Conservation (phyloP, 495 filamentous ascomycete genomes). For the Aspergillus panamensis region DNA sequence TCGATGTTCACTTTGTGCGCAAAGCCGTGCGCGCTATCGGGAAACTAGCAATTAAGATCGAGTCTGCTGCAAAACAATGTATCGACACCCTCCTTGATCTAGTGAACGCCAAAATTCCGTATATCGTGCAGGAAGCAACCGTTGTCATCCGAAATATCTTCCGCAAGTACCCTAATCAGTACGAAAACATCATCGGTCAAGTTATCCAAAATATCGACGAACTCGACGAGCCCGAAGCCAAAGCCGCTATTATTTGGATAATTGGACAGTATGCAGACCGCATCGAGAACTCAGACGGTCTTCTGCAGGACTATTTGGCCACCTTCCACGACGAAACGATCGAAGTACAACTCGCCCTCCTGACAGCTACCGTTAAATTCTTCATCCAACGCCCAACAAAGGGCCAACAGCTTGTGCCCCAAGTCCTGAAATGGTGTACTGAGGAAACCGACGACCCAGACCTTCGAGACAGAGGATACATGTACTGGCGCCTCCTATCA, state of each 20-base stretch:
- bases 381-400: slow-evolving; percentile 97
- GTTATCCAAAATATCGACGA: slow-evolving; percentile 96
- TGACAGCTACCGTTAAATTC: slow-evolving; percentile 96
- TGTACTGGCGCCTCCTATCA: slow-evolving; percentile 99
- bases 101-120: slow-evolving; percentile 97
- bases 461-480: slow-evolving; percentile 91
- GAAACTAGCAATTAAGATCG: slow-evolving; percentile 98
- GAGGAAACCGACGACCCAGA: slow-evolving; percentile 99
- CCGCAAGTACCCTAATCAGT: slow-evolving; percentile 97
- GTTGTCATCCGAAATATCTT: slow-evolving; percentile 99
- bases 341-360: slow-evolving; percentile 89
- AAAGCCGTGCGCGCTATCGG: slow-evolving; percentile 98
- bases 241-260: slow-evolving; percentile 99
- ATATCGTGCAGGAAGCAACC: slow-evolving; percentile 99
- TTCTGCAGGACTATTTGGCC: slow-evolving; percentile 92
- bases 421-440: slow-evolving; percentile 97
- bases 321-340: slow-evolving; percentile 91
- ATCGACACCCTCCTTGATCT: slow-evolving; percentile 91
- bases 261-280: slow-evolving; percentile 97
- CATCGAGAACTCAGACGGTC: slow-evolving; percentile 90
- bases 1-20: slow-evolving; percentile 97
- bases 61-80: slow-evolving; percentile 83
- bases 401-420: slow-evolving; percentile 88
- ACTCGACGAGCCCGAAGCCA: slow-evolving; percentile 97
- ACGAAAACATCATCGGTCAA: slow-evolving; percentile 93